Base-by-base conservation (phyloP, 2,329 filamentous ascomycete genomes). In the Aspergillus jensenii region DNA sequence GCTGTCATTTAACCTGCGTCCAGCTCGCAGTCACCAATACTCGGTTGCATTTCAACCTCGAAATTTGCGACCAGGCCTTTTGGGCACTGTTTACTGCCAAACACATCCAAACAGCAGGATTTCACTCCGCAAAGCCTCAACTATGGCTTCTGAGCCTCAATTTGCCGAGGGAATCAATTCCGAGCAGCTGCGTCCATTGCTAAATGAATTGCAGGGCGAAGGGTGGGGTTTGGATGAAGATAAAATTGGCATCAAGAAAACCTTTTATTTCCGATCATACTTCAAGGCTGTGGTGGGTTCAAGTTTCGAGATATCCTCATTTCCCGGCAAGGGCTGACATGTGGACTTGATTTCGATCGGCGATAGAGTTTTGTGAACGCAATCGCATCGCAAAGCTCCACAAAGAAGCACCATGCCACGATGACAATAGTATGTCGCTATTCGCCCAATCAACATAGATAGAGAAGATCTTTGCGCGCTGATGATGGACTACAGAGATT, bases 201-300 rank as follows among this genome's bases (percentile, higher is more conserved):
- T 71, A 40, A 54, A 69, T 39, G 51, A 59, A 8, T 58, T 76
- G 43, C 62, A 67, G 37, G 58, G 65, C 37, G 62, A 69, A 19
- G 71, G 70, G 39, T 76, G 74, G 74, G 60, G 52, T 6, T 58
- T 75, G 51, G 74, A 75, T 54, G 62, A 65, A 19, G 70, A 72
- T 6, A 66, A 67, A 6, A 69, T 66, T 65, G 74, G 73, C 2
- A 52, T 76, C 7, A 65, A 63, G 19, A 76, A 76, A 63, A 76
- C 73, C 12, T 76, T 69, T 60, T 68, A 72, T 64, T 76, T 76
- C 55, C 70, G 69, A 53, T 71, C 68, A 3, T 76, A 76, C 59
- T 74, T 74, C 33, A 76, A 75, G 60, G 71, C 70, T 3, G 65
- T 74, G 60, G 67, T 52, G n/a, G 12, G 49, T 50, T 39, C 46